phyloP scores from a whole-genome alignment of 768 basidiomycete species.

The Xerocomus potaroensis region DNA sequence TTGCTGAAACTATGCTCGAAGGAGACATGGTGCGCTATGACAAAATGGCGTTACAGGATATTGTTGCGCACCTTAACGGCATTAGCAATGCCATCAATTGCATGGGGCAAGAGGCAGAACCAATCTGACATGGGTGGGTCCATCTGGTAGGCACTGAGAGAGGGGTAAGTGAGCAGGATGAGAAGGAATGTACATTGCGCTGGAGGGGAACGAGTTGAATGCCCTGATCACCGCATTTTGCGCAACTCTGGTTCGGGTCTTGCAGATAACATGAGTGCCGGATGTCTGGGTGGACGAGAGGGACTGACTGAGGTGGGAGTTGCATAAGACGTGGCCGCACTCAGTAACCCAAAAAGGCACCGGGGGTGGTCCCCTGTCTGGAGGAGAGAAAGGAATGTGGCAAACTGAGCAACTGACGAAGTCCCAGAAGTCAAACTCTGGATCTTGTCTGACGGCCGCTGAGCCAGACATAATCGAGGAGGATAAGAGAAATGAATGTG shows the following conservation, averaged over 20 bases:
- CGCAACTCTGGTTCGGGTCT: constrained; percentile 74
- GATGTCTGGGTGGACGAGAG: background rate
- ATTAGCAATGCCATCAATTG: constrained; percentile 61
- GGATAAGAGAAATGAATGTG: no score
- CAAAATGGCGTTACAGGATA: no score
- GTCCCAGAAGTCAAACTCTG: constrained; percentile 70
- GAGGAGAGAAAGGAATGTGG: constrained; percentile 56
- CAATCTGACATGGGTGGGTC: constrained; percentile 78
- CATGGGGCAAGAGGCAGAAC: constrained; percentile 62
- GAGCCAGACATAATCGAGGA: no score
- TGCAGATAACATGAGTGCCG: background rate
- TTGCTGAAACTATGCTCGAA: constrained; percentile 62
- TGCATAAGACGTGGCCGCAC: constrained; percentile 84
- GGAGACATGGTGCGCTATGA: background rate
- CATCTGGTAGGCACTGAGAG: constrained; percentile 45
- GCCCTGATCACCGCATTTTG: constrained; percentile 57
- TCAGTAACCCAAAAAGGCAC: constrained; percentile 88
- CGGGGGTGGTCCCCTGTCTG: constrained; percentile 45
- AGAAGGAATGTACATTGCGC: constrained; percentile 49
- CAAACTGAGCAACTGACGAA: constrained; percentile 71
- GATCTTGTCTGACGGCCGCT: constrained; percentile 2
- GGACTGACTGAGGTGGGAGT: constrained; percentile 71
- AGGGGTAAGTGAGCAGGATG: background rate
- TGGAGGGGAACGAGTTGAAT: constrained; percentile 74
- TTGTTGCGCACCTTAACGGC: constrained; percentile 53